phyloP scores from a whole-genome alignment of 352 stramenopile genomes.

The Pythium brassicae region DNA sequence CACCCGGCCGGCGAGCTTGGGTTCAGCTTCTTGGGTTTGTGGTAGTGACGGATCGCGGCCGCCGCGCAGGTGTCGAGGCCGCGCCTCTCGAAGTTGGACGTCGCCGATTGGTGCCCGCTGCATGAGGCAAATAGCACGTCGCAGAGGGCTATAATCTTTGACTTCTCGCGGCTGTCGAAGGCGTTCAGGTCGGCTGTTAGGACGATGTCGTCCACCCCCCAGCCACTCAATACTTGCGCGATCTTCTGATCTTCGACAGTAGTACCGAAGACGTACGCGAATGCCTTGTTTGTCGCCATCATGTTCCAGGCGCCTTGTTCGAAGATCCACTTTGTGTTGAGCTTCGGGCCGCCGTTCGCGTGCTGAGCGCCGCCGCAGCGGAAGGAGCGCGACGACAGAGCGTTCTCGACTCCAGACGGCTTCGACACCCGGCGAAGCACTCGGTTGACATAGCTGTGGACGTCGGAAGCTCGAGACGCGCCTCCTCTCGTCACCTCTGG shows the following conservation, averaged over 20 bases:
- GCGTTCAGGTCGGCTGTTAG: too few species aligned
- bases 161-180: too few species aligned
- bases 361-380: constrained; percentile 17
- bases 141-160: too few species aligned
- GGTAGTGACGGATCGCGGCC: neutral
- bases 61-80: neutral
- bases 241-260: too few species aligned
- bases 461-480: neutral
- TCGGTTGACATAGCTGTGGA: constrained; percentile 2
- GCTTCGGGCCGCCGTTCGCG: constrained; percentile 13
- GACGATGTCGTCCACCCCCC: too few species aligned
- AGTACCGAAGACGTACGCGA: too few species aligned
- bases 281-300: constrained; percentile 23
- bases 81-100: neutral
- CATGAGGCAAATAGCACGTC: too few species aligned
- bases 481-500: too few species aligned
- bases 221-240: too few species aligned
- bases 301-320: constrained; percentile 27
- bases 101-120: neutral
- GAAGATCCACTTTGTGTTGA: constrained; percentile 26
- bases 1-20: neutral
- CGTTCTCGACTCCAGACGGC: neutral
- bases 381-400: constrained; percentile 25
- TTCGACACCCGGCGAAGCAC: neutral
- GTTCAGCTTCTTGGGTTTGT: neutral